Percentiles rank a stretch among this genome's conserved stretches.
Conservation (phyloP, 1,139 yeast genomes). For the Trichomonascaceae sp. region DNA sequence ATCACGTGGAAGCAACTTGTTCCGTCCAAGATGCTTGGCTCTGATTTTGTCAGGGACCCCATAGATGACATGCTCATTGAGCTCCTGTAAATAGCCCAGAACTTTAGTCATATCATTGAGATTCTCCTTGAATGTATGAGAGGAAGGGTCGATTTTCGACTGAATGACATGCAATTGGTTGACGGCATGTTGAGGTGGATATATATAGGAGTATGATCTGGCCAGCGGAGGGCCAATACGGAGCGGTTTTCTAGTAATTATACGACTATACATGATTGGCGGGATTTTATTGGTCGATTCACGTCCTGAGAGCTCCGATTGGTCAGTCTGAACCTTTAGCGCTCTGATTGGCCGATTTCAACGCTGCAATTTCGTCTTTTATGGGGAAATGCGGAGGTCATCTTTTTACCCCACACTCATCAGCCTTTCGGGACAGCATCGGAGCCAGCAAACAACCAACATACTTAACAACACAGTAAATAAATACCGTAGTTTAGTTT, state of each 20-base stretch:
- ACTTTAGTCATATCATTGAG: conserved; percentile 21
- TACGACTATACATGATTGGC: neutral
- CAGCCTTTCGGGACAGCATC: neutral
- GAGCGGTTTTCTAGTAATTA: neutral
- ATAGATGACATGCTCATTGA: conserved; percentile 23
- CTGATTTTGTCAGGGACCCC: conserved; percentile 29
- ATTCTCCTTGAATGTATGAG: conserved; percentile 26
- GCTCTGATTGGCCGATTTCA: neutral
- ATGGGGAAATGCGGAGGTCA: neutral
- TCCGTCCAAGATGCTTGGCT: conserved; percentile 35
- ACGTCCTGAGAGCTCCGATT: too few species aligned
- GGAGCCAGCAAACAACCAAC: neutral
- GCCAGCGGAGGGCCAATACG: neutral
- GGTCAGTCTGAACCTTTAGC: too few species aligned
- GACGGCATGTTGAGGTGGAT: conserved; percentile 16
- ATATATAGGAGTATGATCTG: conserved; percentile 7
- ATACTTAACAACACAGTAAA: too few species aligned
- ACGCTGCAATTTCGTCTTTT: too few species aligned
- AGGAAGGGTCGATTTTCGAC: conserved; percentile 25
- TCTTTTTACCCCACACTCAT: neutral
- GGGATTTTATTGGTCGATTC: too few species aligned
- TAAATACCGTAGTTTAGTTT: neutral
- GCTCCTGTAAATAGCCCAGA: conserved; percentile 17
- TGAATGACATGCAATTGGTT: conserved; percentile 22
- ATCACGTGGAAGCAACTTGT: conserved; percentile 32